Percentiles rank a stretch among this genome's conserved stretches.
phyloP scores from a whole-genome alignment of 352 stramenopile genomes.

The Pythium sp. region DNA sequence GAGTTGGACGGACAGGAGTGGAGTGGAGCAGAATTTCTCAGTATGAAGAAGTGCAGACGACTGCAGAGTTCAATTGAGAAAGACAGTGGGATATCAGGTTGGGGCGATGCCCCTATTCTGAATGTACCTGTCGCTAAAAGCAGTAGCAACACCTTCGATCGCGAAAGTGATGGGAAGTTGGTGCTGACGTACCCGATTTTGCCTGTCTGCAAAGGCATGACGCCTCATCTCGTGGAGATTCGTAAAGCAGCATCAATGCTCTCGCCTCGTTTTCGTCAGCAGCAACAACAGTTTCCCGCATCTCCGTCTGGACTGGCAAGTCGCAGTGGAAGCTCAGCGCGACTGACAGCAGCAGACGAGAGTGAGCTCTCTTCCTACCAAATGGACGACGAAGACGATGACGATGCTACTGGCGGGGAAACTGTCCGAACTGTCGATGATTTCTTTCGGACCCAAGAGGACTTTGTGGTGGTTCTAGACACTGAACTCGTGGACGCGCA shows the following conservation, averaged over 20 bases:
- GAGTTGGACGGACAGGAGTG: constrained; percentile 65
- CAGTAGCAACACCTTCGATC: not conserved
- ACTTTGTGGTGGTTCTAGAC: constrained; percentile 29
- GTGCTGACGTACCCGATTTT: constrained; percentile 43
- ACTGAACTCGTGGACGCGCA: constrained; percentile 15
- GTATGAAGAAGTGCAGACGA: constrained; percentile 66
- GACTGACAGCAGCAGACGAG: constrained; percentile 7
- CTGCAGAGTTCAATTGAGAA: constrained; percentile 24
- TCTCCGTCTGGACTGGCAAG: not conserved
- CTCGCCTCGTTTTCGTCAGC: constrained; percentile 22
- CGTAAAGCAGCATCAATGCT: constrained; percentile 37
- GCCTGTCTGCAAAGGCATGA: constrained; percentile 16
- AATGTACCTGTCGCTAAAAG: not conserved
- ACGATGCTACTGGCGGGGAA: constrained; percentile 5
- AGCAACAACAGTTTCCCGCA: constrained; percentile 7
- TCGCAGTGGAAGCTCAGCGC: constrained; percentile 7
- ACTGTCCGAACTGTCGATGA: constrained; percentile 46
- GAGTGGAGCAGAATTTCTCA: constrained; percentile 58
- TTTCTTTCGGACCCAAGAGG: constrained; percentile 53
- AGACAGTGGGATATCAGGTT: constrained; percentile 7
- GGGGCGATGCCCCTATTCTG: constrained; percentile 8
- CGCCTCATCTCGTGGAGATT: constrained; percentile 46
- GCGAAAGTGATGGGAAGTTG: constrained; percentile 21
- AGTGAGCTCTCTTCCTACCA: not conserved
- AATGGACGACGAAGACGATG: constrained; percentile 29